These are phyloP conservation scores for Blastocystis sp. DNA, from an alignment of 352 stramenopile genomes.

Conservation along the genomic window DNA sequence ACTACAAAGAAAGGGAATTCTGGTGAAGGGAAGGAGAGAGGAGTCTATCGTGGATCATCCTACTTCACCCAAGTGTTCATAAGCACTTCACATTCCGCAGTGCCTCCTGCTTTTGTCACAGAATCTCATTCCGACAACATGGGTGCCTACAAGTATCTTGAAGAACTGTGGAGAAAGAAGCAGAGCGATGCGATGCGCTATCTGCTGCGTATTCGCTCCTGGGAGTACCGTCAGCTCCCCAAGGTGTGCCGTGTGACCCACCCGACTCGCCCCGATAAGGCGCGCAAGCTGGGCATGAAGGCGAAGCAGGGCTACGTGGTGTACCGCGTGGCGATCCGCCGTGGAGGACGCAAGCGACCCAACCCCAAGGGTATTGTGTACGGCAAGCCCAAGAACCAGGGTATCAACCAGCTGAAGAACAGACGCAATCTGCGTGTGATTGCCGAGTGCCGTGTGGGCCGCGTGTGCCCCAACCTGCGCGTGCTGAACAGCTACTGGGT, in stretches of 20 bases:
- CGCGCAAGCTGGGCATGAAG: slow-evolving; percentile 98
- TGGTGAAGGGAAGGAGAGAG: slow-evolving; percentile 83
- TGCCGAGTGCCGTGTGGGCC: slow-evolving; percentile 94
- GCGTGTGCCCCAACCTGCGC: slow-evolving; percentile 93
- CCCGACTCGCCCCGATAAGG: slow-evolving; percentile 96
- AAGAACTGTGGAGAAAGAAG: too few relatives aligned
- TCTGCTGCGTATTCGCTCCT: too few relatives aligned
- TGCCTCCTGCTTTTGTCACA: too few relatives aligned
- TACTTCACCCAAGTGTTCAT: too few relatives aligned
- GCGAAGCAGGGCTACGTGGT: slow-evolving; percentile 98
- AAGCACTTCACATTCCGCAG: too few relatives aligned
- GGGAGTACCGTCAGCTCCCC: slow-evolving; percentile 79
- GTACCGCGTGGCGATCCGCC: slow-evolving; percentile 91
- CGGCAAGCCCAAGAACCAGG: slow-evolving; percentile 98
- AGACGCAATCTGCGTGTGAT: slow-evolving; percentile 88
- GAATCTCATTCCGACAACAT: too few relatives aligned
- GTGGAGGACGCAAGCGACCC: slow-evolving; percentile 95
- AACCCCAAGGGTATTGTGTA: slow-evolving; percentile 99
- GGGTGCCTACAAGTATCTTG: too few relatives aligned
- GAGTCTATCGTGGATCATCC: neutral
- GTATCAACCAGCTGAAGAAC: slow-evolving; percentile 99
- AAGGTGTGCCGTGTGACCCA: slow-evolving; percentile 89
- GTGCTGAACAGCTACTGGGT: slow-evolving; percentile 99
- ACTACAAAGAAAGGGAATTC: neutral
- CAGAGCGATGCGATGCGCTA: too few relatives aligned